Conservation (phyloP, 495 filamentous ascomycete genomes). For the Friedmanniomyces simplex region DNA sequence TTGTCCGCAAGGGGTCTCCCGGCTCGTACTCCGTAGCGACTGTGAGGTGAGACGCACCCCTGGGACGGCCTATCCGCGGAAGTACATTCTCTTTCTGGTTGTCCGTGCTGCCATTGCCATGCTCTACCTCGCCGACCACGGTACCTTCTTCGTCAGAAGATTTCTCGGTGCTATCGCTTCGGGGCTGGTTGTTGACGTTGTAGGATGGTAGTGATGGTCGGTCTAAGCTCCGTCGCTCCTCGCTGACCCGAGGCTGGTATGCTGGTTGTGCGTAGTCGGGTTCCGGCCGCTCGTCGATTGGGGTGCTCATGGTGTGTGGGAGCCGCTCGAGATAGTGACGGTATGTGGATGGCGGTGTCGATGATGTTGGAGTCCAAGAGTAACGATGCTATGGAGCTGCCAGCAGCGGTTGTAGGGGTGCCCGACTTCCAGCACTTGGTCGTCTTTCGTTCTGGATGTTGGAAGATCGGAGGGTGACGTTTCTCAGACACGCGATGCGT, state of each 20-base stretch:
- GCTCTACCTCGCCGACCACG: slow-evolving; percentile 15
- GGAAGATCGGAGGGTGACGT: too few species aligned
- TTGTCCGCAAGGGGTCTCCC: slow-evolving; percentile 23
- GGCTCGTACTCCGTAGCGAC: slow-evolving; percentile 33
- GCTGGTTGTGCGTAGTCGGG: slow-evolving; percentile 26
- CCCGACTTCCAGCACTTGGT: slow-evolving; percentile 6
- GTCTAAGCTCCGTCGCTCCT: slow-evolving; percentile 3
- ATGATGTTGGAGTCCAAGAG: neutral
- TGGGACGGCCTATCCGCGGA: slow-evolving; percentile 2
- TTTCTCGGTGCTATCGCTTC: slow-evolving; percentile 12
- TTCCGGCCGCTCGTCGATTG: slow-evolving; percentile 38
- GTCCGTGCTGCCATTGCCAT: slow-evolving; percentile 16
- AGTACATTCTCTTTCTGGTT: slow-evolving; percentile 9
- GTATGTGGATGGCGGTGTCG: too few species aligned
- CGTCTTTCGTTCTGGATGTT: neutral
- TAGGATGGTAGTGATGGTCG: slow-evolving; percentile 19
- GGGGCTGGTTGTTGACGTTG: slow-evolving; percentile 16
- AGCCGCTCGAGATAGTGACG: neutral
- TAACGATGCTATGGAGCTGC: neutral
- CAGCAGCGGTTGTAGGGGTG: neutral
- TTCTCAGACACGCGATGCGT: too few species aligned
- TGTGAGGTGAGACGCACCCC: slow-evolving; percentile 22
- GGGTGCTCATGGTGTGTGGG: slow-evolving; percentile 42
- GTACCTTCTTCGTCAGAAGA: slow-evolving; percentile 28
- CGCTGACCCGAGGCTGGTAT: neutral